phyloP scores from a whole-genome alignment of 164 flowering plant genomes.

The Vitis amurensis region DNA sequence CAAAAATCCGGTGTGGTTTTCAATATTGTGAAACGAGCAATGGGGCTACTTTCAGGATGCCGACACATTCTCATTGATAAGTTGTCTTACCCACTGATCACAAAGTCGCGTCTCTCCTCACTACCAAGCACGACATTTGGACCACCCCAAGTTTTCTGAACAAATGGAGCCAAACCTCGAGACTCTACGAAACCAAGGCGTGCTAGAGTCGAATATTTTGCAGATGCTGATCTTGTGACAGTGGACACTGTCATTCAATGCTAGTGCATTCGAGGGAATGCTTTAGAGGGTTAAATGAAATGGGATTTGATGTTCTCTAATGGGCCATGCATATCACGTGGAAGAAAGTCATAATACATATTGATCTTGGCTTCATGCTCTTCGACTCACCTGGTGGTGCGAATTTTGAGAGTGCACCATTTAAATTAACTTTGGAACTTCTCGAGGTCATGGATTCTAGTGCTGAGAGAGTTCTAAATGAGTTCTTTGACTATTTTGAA shows the following conservation, averaged over 20 bases:
- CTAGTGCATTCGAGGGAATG: neutral
- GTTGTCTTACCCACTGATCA: neutral
- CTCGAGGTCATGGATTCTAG: too few relatives aligned
- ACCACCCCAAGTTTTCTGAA: neutral
- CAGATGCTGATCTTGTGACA: neutral
- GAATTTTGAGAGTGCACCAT: too few relatives aligned
- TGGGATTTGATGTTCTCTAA: constrained; percentile 2
- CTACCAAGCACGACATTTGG: constrained; percentile 4
- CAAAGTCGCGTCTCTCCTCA: neutral
- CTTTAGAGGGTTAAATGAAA: neutral
- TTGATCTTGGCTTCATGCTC: too few relatives aligned
- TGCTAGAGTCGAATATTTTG: neutral
- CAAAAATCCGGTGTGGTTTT: too few relatives aligned
- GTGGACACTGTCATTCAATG: neutral
- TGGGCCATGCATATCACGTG: neutral
- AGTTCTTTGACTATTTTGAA: too few relatives aligned
- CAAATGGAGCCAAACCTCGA: neutral
- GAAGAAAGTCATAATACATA: neutral
- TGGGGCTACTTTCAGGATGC: too few relatives aligned
- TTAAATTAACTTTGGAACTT: too few relatives aligned
- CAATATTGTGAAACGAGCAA: too few relatives aligned
- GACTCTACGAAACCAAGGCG: neutral
- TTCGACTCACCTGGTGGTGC: too few relatives aligned
- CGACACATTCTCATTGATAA: too few relatives aligned
- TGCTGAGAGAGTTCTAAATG: too few relatives aligned